Evolutionary conservation across 2,329 filamentous ascomycete genomes (phyloP), one percentile per base, ranked within the genome.

Genomic region (Monosporascus sp.): DNA sequence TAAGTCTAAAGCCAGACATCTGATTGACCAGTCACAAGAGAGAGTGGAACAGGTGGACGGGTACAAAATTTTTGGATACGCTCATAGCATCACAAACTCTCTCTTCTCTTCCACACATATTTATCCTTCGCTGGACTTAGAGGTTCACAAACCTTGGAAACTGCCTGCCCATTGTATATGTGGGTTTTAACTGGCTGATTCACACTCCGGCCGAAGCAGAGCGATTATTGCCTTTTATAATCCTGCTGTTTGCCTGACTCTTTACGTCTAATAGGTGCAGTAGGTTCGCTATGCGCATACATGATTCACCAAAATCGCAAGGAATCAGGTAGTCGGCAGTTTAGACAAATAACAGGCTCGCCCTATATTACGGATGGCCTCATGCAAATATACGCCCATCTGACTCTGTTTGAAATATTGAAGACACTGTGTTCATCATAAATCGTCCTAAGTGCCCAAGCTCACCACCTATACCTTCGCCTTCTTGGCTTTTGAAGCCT

Each of bases 261-360:
- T 62, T 18, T 14, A 20, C 22, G 51, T 62, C 31, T 61, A 57
- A 70, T 71, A 75, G 74, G 76, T 73, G 74, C 72, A 68, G 70
- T 73, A 74, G 80, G 79, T 83, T 83, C 80, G 80, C 80, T 83
- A 79, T 80, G 79, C 70, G 80, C 79, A 74, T 68, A 83, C 78
- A 83, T 78, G 34, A 52, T 50, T 25, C 52, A 42, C 39, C n/a
- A 14, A 8, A 42, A 24, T 18, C 18, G 39, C 6, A 9, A 9
- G 39, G 18, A 20, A 42, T 22, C 18, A 22, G 14, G 14, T 24
- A 8, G 39, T 11, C 17, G 9, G 18, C 5, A 24, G 18, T 20
- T 42, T 14, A 42, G 22, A 20, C 8, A 6, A 20, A 42, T 42
- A 42, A 20, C 22, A 14, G 18, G 11, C 14, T 4, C 39, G 3